Base-by-base conservation (phyloP, 1,284 basidiomycete species). In the Cutaneotrichosporon sp. region DNA sequence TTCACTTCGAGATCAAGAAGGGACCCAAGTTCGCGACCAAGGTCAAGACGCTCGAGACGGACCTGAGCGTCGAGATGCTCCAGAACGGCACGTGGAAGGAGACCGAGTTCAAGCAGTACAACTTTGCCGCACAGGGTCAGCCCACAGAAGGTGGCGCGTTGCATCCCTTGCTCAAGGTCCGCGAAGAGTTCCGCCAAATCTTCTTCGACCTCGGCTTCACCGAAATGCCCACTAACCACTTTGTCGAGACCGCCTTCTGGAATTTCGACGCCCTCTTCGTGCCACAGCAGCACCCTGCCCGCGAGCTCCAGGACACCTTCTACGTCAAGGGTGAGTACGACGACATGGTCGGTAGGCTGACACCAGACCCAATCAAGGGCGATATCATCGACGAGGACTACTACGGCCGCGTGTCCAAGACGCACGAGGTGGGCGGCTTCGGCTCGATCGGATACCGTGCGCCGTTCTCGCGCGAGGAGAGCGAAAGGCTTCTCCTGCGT, bases 171-270 rank as follows among this genome's bases (percentile, higher is more conserved):
- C 83, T 98, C 62, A 98, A 98, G 79, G 96, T 99, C 34, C 83
- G 96, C 51, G 94, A 98, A 75, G 96, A 99, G 76, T 92, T 99
- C 74, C 83, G 93, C 49, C 88, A 89, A 71, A 97, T 98, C 69
- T 99, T 99, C 81, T 83, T 99, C 65, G 96, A 99, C 75, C 97
- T 98, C 91, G 96, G 92, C 14, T 99, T 98, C 77, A 86, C 91
- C 53, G 96, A 99, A 77, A 99, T 99, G 96, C 92, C 94, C 7
- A 97, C 96, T n/a, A 86, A 87, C 57, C 86, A 87, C 55, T 99
- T 93, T 72, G 92, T 99, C 55, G 96, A 99, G 76, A 96, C 91
- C 22, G 88, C 88, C 34, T 99, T 98, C 83, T 99, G 96, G 96
- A 97, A 94, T 74, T 98, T 99, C 76, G 96, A 99, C 73, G 86